Conservation (phyloP, 495 filamentous ascomycete genomes). For the Aspergillus leporis region DNA sequence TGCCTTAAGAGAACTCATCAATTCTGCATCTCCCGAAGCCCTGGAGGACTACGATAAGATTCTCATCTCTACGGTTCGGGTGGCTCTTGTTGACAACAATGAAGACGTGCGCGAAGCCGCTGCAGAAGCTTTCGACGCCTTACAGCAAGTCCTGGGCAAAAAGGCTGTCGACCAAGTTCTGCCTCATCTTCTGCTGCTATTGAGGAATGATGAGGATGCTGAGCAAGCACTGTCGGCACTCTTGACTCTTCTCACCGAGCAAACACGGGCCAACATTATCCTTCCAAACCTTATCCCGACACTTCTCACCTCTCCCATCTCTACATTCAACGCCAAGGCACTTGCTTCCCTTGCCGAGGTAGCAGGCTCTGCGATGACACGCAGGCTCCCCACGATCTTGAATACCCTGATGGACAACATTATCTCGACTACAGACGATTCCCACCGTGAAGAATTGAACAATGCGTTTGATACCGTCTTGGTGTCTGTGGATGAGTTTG, state of each 20-base stretch:
- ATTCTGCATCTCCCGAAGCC: slow-evolving; percentile 84
- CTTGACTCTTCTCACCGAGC: slow-evolving; percentile 88
- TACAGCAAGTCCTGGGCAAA: slow-evolving; percentile 93
- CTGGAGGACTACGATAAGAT: slow-evolving; percentile 95
- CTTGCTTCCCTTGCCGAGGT: slow-evolving; percentile 91
- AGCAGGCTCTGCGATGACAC: slow-evolving; percentile 82
- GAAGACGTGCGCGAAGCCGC: slow-evolving; percentile 91
- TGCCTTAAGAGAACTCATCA: slow-evolving; percentile 87
- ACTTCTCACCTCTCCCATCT: slow-evolving; percentile 84
- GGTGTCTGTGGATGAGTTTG: slow-evolving; percentile 90
- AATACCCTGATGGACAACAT: slow-evolving; percentile 94
- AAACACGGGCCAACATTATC: slow-evolving; percentile 92
- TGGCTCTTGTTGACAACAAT: slow-evolving; percentile 86
- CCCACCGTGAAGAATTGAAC: slow-evolving; percentile 71
- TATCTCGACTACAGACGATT: slow-evolving; percentile 72
- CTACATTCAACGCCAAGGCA: slow-evolving; percentile 90
- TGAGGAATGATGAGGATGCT: slow-evolving; percentile 81
- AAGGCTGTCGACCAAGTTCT: slow-evolving; percentile 91
- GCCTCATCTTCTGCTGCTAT: slow-evolving; percentile 83
- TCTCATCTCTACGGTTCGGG: slow-evolving; percentile 89
- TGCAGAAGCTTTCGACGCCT: slow-evolving; percentile 91
- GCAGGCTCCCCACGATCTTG: slow-evolving; percentile 82
- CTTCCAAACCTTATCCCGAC: slow-evolving; percentile 94
- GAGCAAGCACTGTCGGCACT: slow-evolving; percentile 91
- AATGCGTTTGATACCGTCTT: slow-evolving; percentile 83